phyloP scores from a whole-genome alignment of 2,329 filamentous ascomycete species.

The Shiraia bambusicola region DNA sequence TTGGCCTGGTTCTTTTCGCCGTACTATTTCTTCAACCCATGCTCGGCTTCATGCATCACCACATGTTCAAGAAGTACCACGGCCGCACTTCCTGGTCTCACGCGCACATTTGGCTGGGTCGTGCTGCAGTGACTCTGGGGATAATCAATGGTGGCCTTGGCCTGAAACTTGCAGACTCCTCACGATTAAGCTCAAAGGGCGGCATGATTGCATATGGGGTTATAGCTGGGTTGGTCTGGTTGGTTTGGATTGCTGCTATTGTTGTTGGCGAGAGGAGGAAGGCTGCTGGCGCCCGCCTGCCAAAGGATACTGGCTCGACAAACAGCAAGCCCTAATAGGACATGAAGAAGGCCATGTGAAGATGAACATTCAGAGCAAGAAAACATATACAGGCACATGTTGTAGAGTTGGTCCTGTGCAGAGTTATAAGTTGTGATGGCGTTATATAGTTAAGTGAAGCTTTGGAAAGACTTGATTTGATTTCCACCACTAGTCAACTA shows the following conservation, averaged over 20 bases:
- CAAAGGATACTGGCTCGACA: too few species aligned
- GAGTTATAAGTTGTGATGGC: too few species aligned
- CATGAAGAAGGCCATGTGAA: too few species aligned
- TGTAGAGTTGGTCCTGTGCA: too few species aligned
- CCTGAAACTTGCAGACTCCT: slow-evolving; percentile 49
- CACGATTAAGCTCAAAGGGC: slow-evolving; percentile 29
- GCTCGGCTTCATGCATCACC: slow-evolving; percentile 55
- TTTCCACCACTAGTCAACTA: too few species aligned
- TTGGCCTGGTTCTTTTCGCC: slow-evolving; percentile 55
- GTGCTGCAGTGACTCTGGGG: slow-evolving; percentile 53
- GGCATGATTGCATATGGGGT: slow-evolving; percentile 53
- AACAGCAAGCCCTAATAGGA: too few species aligned
- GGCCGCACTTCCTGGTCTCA: slow-evolving; percentile 51
- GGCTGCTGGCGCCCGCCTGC: slow-evolving; percentile 5
- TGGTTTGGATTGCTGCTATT: slow-evolving; percentile 32
- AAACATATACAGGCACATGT: too few species aligned
- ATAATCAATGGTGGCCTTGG: slow-evolving; percentile 61
- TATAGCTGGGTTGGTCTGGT: slow-evolving; percentile 51
- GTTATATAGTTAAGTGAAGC: too few species aligned
- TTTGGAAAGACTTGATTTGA: too few species aligned
- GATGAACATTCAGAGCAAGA: too few species aligned
- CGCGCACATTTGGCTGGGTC: slow-evolving; percentile 58
- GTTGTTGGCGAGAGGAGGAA: slow-evolving; percentile 34
- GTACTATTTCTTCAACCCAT: slow-evolving; percentile 58
- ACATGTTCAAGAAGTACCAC: slow-evolving; percentile 51